Conservation (phyloP, 108 stramenopile species). For the Skeletonema tropicum region DNA sequence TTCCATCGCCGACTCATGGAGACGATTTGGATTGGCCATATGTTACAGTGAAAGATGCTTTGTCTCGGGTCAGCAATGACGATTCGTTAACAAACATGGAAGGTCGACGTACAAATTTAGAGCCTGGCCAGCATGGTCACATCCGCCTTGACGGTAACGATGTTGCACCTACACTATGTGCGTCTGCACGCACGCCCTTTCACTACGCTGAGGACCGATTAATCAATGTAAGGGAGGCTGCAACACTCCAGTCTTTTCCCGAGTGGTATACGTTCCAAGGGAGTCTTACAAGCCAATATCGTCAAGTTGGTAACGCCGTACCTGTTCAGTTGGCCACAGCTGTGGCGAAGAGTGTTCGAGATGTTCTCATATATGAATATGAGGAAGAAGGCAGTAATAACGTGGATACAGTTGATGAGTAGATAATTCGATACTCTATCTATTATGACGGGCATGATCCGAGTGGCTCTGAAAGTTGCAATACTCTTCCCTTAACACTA, state of each 20-base stretch:
- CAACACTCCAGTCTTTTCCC: conserved; percentile 50
- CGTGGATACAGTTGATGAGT: too few species aligned
- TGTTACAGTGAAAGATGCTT: conserved; percentile 41
- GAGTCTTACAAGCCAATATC: conserved; percentile 34
- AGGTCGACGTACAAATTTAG: conserved; percentile 12
- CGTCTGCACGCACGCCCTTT: conserved; percentile 6
- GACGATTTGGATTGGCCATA: conserved; percentile 13
- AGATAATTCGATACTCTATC: too few species aligned
- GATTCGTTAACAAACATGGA: conserved; percentile 23
- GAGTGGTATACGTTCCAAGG: conserved; percentile 38
- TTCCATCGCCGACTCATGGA: conserved; percentile 44
- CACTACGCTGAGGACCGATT: conserved; percentile 44
- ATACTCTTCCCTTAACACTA: too few species aligned
- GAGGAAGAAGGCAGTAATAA: neutral
- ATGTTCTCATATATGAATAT: conserved; percentile 27
- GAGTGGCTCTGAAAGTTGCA: too few species aligned
- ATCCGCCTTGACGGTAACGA: conserved; percentile 26
- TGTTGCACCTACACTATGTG: conserved; percentile 36
- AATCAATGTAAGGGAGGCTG: conserved; percentile 47
- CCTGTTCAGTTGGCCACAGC: conserved; percentile 43
- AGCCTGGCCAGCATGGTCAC: conserved; percentile 32
- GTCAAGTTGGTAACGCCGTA: conserved; percentile 59
- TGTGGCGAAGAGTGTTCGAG: conserved; percentile 34
- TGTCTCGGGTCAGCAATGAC: conserved; percentile 11
- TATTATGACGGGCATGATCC: too few species aligned